Evolutionary conservation across 495 filamentous ascomycete genomes (phyloP), one percentile per base, ranked within the genome.

Genomic region (Talaromyces nanjingensis): DNA sequence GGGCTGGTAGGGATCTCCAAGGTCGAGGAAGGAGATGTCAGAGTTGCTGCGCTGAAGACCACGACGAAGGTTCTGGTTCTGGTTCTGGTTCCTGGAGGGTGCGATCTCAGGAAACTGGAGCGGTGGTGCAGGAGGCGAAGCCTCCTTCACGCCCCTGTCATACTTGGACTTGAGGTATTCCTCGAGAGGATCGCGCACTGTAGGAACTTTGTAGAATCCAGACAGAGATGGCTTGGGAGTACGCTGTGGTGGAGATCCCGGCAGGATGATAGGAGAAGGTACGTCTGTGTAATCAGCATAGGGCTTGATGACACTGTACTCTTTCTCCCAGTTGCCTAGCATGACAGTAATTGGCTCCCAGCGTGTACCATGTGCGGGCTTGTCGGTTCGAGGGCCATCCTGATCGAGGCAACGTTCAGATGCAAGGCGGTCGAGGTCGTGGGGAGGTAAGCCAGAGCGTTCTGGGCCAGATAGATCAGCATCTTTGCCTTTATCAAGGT

Each of bases 281-380:
- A 62, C 60, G 27, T 53, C 45, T 7, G 34, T 25, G 20, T 62
- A 62, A 22, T 62, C 60, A 12, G 45, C 25, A 33, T 62, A 47
- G 39, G 25, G 60, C 45, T 53, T 49, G 9, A 34, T 22, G 5
- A 33, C 60, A 8, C 0, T 34, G 20, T 20, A 29, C 27, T 29
- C 33, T 8, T 18, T 20, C 20, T 47, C 18, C 59, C 33, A 42
- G 34, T 25, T 22, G 18, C 37, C 37, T 4, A 60, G 37, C 14
- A 22, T 60, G 25, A 60, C 37, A 18, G 59, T 60, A 37, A 60
- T 49, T n/a, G 59, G 34, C 24, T 60, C 59, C 34, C 31, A 20
- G 37, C 59, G 59, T 1, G 22, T 60, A 24, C 20, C 45, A 20
- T 37, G 60, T 34, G 24, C n/a, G 14, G 9, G 37, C 37, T n/a